phyloP scores from a whole-genome alignment of 345 rosid genomes.

The Lepidium didymum region DNA sequence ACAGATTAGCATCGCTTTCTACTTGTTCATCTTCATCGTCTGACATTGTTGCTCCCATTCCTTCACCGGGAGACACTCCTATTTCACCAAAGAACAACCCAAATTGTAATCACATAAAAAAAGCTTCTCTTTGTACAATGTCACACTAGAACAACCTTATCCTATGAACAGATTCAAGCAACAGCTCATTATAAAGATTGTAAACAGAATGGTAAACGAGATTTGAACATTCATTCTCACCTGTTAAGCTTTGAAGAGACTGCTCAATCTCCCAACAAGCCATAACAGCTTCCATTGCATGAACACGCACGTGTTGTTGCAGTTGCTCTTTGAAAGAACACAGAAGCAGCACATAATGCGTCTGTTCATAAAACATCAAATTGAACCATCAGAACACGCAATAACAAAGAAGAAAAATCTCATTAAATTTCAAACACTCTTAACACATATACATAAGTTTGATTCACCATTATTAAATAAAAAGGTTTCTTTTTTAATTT shows the following conservation, averaged over 20 bases:
- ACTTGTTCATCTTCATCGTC: slow-evolving; percentile 95
- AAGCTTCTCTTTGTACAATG: neutral
- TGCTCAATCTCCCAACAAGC: slow-evolving; percentile 99
- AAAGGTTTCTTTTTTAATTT: neutral
- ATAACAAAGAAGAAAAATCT: neutral
- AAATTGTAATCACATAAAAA: neutral
- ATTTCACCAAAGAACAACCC: slow-evolving; percentile 15
- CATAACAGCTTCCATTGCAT: slow-evolving; percentile 99
- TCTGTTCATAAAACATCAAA: slow-evolving; percentile 34
- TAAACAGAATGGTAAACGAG: neutral
- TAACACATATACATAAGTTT: too few species aligned
- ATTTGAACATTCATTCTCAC: slow-evolving; percentile 19
- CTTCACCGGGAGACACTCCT: slow-evolving; percentile 98
- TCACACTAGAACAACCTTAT: neutral
- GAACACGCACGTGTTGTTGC: slow-evolving; percentile 97
- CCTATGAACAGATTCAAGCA: neutral
- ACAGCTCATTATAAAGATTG: neutral
- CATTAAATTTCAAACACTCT: neutral
- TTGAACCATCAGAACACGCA: neutral
- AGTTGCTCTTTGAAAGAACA: slow-evolving; percentile 96
- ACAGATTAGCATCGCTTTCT: slow-evolving; percentile 77
- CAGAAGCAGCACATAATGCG: slow-evolving; percentile 85
- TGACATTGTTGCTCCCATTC: slow-evolving; percentile 95
- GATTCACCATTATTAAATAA: neutral
- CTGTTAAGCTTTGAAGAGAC: slow-evolving; percentile 92